Conservation (phyloP, 2,329 filamentous ascomycete species). For the Thielaviopsis euricoi region DNA sequence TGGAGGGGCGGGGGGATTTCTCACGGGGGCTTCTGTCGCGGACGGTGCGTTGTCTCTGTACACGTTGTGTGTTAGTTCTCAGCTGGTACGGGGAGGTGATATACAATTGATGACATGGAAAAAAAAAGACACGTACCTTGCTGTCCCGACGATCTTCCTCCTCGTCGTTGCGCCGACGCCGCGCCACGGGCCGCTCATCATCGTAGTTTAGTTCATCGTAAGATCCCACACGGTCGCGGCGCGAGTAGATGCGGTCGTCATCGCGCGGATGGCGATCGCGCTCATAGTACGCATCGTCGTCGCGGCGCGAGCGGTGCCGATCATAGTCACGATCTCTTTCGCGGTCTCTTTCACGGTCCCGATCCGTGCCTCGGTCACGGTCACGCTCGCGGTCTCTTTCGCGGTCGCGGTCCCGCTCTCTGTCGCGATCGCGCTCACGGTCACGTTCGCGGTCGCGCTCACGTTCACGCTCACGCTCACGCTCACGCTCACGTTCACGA, state of each 20-base stretch:
- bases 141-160: conserved; percentile 56
- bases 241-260: conserved; percentile 72
- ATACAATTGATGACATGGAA: not conserved
- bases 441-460: conserved; percentile 20
- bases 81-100: not conserved
- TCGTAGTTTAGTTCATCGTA: conserved; percentile 87
- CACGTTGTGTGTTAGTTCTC: not conserved
- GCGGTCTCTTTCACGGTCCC: conserved; percentile 24
- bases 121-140: conserved; percentile 33
- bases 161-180: conserved; percentile 62
- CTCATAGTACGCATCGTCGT: conserved; percentile 35
- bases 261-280: conserved; percentile 78
- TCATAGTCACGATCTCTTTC: conserved; percentile 25
- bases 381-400: conserved; percentile 41
- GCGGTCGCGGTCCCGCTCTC: conserved; percentile 32
- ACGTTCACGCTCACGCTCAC: conserved; percentile 26
- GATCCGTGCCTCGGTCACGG: conserved; percentile 47
- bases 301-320: conserved; percentile 18
- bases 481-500: conserved; percentile 18
- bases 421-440: conserved; percentile 20
- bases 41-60: conserved; percentile 29
- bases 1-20: conserved; percentile 37
- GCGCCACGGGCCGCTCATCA: conserved; percentile 47
- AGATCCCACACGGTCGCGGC: conserved; percentile 63
- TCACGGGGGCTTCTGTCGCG: conserved; percentile 28